Evolutionary conservation across 2,329 filamentous ascomycete genomes (phyloP), one percentile per base, ranked within the genome.

Genomic region (Ophiostoma ips): DNA sequence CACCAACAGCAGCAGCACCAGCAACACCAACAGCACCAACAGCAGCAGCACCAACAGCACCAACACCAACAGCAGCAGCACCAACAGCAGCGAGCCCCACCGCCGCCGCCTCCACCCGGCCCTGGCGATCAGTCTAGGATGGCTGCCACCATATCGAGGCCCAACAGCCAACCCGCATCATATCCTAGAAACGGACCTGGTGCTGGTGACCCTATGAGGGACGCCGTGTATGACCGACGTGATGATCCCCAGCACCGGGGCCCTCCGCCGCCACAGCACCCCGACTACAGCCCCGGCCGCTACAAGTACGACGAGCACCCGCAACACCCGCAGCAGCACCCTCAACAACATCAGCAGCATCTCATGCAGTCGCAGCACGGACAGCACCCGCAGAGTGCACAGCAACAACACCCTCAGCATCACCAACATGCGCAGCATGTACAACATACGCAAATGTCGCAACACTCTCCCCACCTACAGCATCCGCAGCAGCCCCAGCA

Each of bases 231-330:
- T 55, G 62, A 60, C 10, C 68, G 71, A 36, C 66, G 71, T 41
- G 75, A 78, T 21, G 74, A 46, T 15, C 12, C 44, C 11, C 31
- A 78, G 21, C 58, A 65, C 46, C 63, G 64, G 12, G 33, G 37
- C 2, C 33, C 31, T 5, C 64, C 55, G 37, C 65, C 55, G 48
- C 65, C 59, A 15, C 43, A 45, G 9, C 28, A 45, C n/a, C 43
- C 30, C 56, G 75, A 78, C 49, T 78, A 77, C 58, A 74, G 75
- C 53, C 68, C 69, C 0, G 76, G 79, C 43, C 68, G 72, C 2
- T 57, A 70, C 13, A 70, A 73, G 45, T 77, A 73, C 55, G 76
- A 81, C 51, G 75, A 78, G 18, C 36, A 49, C 38, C 50, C 50
- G 13, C 36, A 31, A 11, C 51, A 52, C 10, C 48, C 41, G 8